Base-by-base conservation (phyloP, 2,329 filamentous ascomycete species). In the Microthyrium microscopicum region DNA sequence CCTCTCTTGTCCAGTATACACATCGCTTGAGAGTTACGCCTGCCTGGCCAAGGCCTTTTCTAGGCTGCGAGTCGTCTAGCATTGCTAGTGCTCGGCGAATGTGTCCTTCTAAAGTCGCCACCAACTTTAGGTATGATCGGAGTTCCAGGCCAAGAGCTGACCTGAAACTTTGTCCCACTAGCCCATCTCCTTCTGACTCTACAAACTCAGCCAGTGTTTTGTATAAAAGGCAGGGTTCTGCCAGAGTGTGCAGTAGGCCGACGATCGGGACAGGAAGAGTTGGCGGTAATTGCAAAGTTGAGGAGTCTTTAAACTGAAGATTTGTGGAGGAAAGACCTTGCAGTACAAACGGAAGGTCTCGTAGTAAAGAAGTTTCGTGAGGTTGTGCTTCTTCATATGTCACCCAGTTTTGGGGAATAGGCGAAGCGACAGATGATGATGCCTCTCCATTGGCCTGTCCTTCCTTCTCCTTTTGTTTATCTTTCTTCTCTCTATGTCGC, bases 1-100 rank as follows among this genome's bases (percentile, higher is more conserved):
- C 83, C 54, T 98, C 91, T 44, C 87, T 73, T 6, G 85, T 95
- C 91, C 91, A 98, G 17, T 98, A 79, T 3, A 98, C 79, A 46
- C 87, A 95, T 50, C 89, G 68, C 54, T 95, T 95, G 32, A 98
- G 61, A 0, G 89, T 98, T 11, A 98, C 87, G 2, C 85, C 84
- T 1, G 81, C 77, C 46, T 85, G 89, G 5, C 82, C 77, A 34
- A 91, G 73, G 2, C 77, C 77, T 28, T 70, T 68, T 29, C 75
- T 66, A 3, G 78, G 71, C 4, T 70, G 69, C 2, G 62, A 60
- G 33, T 78, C 72, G 41, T 81, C 73, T n/a, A 89, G 59, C 5
- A 77, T 71, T 4, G 76, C 67, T 31, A 95, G 58, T 1, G 85
- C 84, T 40, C 80, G 68, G 38, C 87, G 71, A 35, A 95, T 93